phyloP scores from a whole-genome alignment of 2,329 filamentous ascomycete species.

The Drechslerella coelobrocha region DNA sequence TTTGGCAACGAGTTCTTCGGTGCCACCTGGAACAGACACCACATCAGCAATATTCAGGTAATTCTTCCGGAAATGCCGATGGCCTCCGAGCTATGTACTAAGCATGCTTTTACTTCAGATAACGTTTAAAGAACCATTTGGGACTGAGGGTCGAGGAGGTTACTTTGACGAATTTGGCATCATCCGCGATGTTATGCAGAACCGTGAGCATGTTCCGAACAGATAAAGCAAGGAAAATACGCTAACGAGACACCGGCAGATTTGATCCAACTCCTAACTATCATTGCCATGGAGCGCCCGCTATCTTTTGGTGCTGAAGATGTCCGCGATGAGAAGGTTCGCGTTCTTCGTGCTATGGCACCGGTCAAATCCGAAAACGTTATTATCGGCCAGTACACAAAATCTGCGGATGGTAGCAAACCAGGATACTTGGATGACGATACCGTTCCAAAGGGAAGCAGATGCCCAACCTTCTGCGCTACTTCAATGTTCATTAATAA shows the following conservation, averaged over 20 bases:
- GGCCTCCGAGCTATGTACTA: background rate
- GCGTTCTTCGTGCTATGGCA: slow-evolving; percentile 90
- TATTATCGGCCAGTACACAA: slow-evolving; percentile 98
- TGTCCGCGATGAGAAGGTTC: slow-evolving; percentile 97
- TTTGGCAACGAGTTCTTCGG: slow-evolving; percentile 99
- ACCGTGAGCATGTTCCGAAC: slow-evolving; percentile 65
- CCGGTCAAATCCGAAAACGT: slow-evolving; percentile 99
- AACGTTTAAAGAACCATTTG: slow-evolving; percentile 99
- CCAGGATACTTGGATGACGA: slow-evolving; percentile 98
- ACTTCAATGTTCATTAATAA: slow-evolving; percentile 99
- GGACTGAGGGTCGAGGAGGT: slow-evolving; percentile 93
- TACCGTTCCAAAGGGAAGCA: slow-evolving; percentile 94
- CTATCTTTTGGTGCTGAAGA: slow-evolving; percentile 98
- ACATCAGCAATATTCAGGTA: slow-evolving; percentile 94
- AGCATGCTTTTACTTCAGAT: slow-evolving; percentile 64
- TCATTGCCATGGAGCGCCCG: slow-evolving; percentile 96
- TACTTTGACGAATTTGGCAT: slow-evolving; percentile 99
- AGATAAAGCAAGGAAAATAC: background rate
- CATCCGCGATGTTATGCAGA: slow-evolving; percentile 99
- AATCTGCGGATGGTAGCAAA: slow-evolving; percentile 93
- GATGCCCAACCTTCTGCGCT: slow-evolving; percentile 97
- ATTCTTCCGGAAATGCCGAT: slow-evolving; percentile 50
- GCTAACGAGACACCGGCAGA: slow-evolving; percentile 60
- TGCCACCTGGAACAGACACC: slow-evolving; percentile 97
- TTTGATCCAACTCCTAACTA: slow-evolving; percentile 90